Evolutionary conservation across 148 eudicot genomes (phyloP).

Genomic region (Silene uniflora): DNA sequence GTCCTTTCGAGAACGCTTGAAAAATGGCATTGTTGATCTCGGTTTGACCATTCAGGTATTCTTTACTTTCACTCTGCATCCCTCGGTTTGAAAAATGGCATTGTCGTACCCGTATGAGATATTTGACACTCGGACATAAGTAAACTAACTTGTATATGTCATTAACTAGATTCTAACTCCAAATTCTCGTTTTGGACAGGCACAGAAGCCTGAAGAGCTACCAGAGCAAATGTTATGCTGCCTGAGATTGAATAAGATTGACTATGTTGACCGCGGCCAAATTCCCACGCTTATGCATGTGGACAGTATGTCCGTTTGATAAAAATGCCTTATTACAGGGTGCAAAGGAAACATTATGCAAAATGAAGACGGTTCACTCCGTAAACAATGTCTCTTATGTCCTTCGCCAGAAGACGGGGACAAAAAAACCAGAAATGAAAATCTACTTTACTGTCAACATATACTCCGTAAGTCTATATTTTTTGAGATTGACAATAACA

Average conservation of each 20-base stretch:
- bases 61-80: neutral
- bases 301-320: slow-evolving; percentile 4
- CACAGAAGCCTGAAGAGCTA: slow-evolving; percentile 75
- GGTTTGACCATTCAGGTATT: slow-evolving; percentile 76
- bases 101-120: too few relatives aligned
- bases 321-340: neutral
- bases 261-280: slow-evolving; percentile 61
- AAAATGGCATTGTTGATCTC: slow-evolving; percentile 58
- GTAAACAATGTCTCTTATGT: too few relatives aligned
- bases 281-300: slow-evolving; percentile 49
- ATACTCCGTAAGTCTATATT: neutral
- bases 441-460: too few relatives aligned
- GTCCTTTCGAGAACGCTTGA: slow-evolving; percentile 63
- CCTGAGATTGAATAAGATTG: slow-evolving; percentile 63
- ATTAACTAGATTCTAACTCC: neutral
- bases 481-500: neutral
- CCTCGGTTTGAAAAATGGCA: too few relatives aligned
- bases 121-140: too few relatives aligned
- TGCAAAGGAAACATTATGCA: neutral
- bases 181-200: slow-evolving; percentile 32
- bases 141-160: too few relatives aligned
- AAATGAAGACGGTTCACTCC: neutral
- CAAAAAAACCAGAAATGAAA: too few relatives aligned
- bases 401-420: too few relatives aligned
- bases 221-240: slow-evolving; percentile 70